Base-by-base conservation (phyloP, 352 stramenopile species). In the Stephanocyclus meneghinianus region DNA sequence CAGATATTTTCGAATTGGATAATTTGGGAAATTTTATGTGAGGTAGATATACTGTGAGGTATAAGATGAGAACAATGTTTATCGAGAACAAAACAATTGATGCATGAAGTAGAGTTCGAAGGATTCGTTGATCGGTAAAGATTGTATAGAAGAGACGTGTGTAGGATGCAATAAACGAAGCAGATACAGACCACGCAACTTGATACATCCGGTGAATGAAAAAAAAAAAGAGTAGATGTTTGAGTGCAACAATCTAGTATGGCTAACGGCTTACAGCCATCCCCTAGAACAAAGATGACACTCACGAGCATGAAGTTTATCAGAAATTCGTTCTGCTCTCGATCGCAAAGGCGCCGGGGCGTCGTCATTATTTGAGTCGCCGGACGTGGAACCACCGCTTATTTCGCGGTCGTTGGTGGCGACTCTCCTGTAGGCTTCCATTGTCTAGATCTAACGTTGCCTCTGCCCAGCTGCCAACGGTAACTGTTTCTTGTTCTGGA, bases 1-100 rank as follows among this genome's bases (percentile, higher is more conserved):
- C 74, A 11, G 80, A 65, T 60, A 77, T 74, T 67, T 88, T 87
- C 0, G 87, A 63, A 48, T 71, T 70, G 0, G 80, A 40, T 2
- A 57, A 50, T 63, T 69, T 18, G 16, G 55, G 78, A 50, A 85
- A 85, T 75, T 71, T 80, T 8, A 63, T 56, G 26, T 29, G 78
- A 4, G 78, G 83, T 30, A 92, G 73, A 75, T 93, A 93, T n/a
- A 93, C 60, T 1, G 50, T 87, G 2, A 94, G 69, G 56, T 91
- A 92, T 0, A 87, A 32, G 0, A 75, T 76, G 1, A 92, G 63
- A 8, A 84, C 37, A 8, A 74, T 59, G 48, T 89, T 88, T 10
- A 86, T 71, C 10, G 60, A 64, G 10, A 90, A 86, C 32, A 84
- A 65, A 5, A 78, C 15, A 2, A 82, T 37, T 3, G 83, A 71